A percentile compares a stretch with the other conserved stretches of the same genome.
phyloP scores from a whole-genome alignment of 441 rosid species.

The Breynia disticha region DNA sequence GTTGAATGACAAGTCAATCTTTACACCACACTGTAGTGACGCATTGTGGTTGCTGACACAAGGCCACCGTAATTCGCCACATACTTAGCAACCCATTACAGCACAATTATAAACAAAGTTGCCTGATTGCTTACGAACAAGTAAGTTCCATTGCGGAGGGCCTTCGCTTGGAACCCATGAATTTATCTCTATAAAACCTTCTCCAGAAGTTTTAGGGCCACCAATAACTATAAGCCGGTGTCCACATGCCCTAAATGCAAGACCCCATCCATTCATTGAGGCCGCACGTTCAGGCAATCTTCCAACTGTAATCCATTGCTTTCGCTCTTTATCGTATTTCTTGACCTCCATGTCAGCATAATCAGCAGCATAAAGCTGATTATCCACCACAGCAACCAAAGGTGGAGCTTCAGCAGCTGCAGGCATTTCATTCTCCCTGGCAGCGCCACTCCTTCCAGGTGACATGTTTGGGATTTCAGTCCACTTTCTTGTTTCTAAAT shows the following conservation, averaged over 20 bases:
- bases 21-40: constrained; percentile 26
- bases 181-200: constrained; percentile 75
- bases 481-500: constrained; percentile 63
- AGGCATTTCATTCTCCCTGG: constrained; percentile 44
- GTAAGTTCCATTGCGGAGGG: constrained; percentile 68
- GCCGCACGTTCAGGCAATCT: constrained; percentile 81
- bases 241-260: constrained; percentile 94
- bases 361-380: constrained; percentile 80
- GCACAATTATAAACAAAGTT: constrained; percentile 96
- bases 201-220: constrained; percentile 67
- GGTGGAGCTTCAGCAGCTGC: constrained; percentile 84
- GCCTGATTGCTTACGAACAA: constrained; percentile 59
- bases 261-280: constrained; percentile 95
- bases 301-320: constrained; percentile 57
- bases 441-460: constrained; percentile 44
- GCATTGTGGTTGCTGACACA: constrained; percentile 21
- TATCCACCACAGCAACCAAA: constrained; percentile 72
- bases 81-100: constrained; percentile 88
- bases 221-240: constrained; percentile 80
- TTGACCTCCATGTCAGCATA: constrained; percentile 71
- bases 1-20: constrained; percentile 37
- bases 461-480: constrained; percentile 74
- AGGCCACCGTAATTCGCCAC: constrained; percentile 20
- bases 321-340: constrained; percentile 55
- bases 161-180: constrained; percentile 83